Base-by-base conservation (phyloP, 2,329 filamentous ascomycete genomes). In the Botrytis fabae region DNA sequence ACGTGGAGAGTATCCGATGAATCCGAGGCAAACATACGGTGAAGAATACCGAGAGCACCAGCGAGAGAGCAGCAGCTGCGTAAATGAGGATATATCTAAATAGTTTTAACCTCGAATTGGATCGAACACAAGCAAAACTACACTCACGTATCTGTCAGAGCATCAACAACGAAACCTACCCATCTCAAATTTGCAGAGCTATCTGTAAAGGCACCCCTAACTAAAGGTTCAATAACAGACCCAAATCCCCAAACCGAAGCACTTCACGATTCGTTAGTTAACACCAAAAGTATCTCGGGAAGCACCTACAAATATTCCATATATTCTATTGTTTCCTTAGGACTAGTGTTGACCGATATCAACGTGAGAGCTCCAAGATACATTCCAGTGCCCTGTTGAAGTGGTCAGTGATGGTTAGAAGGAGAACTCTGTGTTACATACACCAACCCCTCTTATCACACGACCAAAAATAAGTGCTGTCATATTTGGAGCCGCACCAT, bases 381-480 rank as follows among this genome's bases (percentile, higher is more conserved):
- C 77, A 85, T 82, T 7, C 85, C 85, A 4, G 78, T 78, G 0
- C 84, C 85, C 48, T 69, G 16, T 25, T 40, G 10, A 57, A 32
- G 16, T 57, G 54, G 54, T 57, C 28, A 57, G 54, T 16, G n/a
- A 57, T 32, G 54, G 16, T n/a, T 32, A 57, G n/a, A 5, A 32
- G 28, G 12, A 32, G 14, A 57, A n/a, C 2, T 2, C 18, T 57
- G 7, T 57, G 7, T 57, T n/a, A 42, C 48, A n/a, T 69, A 69
- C 65, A 1, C 85, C 84, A 25, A 83, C 76, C 51, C 85, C 85
- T 54, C 81, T 81, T 54, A 86, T 80, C 22, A 81, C 84, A 10
- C 85, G 81, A 5, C 85, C 85, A 16, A 85, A 77, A 72, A 88
- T 88, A 25, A 88, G 76, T n/a, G 83, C 83, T 70, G 83, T 77